Evolutionary conservation across 306 rosid genomes (phyloP), one percentile per base, ranked within the genome.

Genomic region (Hippophae gyantsensis): DNA sequence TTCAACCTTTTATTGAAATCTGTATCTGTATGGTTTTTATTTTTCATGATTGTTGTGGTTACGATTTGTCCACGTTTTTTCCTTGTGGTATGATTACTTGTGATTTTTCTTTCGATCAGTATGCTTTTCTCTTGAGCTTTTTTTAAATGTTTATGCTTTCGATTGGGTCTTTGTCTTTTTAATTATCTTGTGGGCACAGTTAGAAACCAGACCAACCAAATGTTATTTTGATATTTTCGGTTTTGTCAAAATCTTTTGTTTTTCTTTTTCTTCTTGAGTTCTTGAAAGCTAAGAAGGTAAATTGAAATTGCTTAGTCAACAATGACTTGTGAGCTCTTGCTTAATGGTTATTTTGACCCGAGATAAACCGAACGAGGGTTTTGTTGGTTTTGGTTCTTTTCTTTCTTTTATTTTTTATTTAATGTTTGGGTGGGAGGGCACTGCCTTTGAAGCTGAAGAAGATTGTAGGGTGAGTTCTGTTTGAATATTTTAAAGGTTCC

Each of bases 91-190:
- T 75, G 51, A 27, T 62, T 58, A 61, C 58, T 45, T 52, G 27
- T 75, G 69, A 67, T 43, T 45, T 54, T 63, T 63, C 69, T 74
- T 69, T 51, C 66, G 25, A 52, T 56, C 49, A 44, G 42, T 67
- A 60, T 27, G 40, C 68, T 76, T 73, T 66, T 49, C 43, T 48
- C 48, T 70, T 62, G 67, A 69, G 66, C 79, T 42, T 38, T 73
- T 55, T 23, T 11, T 11, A 67, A 73, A 55, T 59, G 23, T 32
- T 53, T 41, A 1, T 25, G 44, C 58, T 66, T 73, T 73, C 76
- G 62, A 59, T 73, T 67, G 57, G 57, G 54, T 45, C 54, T 54
- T 73, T 56, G 49, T 67, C 38, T 67, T 70, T 65, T n/a, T 43
- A 42, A 51, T 76, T 62, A 48, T 79, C 67, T 51, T 53, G 10